Evolutionary conservation across 805 yeast genomes (phyloP).

Genomic region (Wickerhamomyces sydowiorum): DNA sequence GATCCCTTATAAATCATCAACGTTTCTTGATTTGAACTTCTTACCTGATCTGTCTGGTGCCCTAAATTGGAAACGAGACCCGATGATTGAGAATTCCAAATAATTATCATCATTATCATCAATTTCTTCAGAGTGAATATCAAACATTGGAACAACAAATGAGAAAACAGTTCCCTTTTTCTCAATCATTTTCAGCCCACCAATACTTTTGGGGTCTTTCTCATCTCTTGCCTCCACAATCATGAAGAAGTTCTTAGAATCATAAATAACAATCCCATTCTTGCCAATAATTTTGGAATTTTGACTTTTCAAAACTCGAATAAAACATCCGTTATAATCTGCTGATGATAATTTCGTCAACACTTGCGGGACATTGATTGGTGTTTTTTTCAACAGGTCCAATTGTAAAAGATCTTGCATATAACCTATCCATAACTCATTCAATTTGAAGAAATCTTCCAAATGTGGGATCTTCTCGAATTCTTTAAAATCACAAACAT

Average conservation of each 20-base stretch:
- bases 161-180: slow-evolving; percentile 64
- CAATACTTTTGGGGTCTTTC: slow-evolving; percentile 32
- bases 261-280: slow-evolving; percentile 79
- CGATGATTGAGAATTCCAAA: slow-evolving; percentile 61
- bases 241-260: slow-evolving; percentile 67
- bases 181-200: slow-evolving; percentile 62
- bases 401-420: slow-evolving; percentile 49
- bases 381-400: slow-evolving; percentile 10
- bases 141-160: slow-evolving; percentile 35
- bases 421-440: slow-evolving; percentile 71
- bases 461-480: slow-evolving; percentile 30
- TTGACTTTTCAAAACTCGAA: slow-evolving; percentile 52
- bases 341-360: slow-evolving; percentile 63
- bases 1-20: slow-evolving; percentile 40
- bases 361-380: slow-evolving; percentile 25
- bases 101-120: slow-evolving; percentile 29
- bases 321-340: slow-evolving; percentile 73
- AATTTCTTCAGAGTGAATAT: slow-evolving; percentile 8
- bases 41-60: slow-evolving; percentile 77
- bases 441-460: slow-evolving; percentile 47
- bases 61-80: slow-evolving; percentile 72
- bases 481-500: slow-evolving; percentile 16
- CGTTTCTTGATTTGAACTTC: slow-evolving; percentile 78
- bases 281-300: slow-evolving; percentile 55
- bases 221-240: slow-evolving; percentile 37